Base-by-base conservation (phyloP, 768 basidiomycete species). In the Tricholoma flavovirens region DNA sequence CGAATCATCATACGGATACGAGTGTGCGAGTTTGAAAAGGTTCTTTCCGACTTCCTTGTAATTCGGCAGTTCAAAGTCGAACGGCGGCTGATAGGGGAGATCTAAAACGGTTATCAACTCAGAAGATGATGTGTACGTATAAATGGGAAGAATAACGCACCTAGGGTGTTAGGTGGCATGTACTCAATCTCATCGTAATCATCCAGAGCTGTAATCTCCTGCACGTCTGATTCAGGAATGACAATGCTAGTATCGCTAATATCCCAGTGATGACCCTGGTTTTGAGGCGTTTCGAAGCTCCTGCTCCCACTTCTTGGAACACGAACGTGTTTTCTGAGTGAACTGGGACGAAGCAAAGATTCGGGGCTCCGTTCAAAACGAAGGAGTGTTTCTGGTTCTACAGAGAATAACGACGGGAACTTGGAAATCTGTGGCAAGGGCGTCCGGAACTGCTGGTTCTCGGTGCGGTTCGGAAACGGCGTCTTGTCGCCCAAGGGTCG, bases 401-500 rank as follows among this genome's bases (percentile, higher is more conserved):
- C 59, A 51, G 60, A 63, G 51, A 60, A 67, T 35, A 60, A 67
- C 50, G 62, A 73, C n/a, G 53, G 74, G 62, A 66, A 74, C 69
- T 70, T 77, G 56, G 33, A 70, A 21, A 60, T 51, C 56, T 72
- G 58, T 43, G 72, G 56, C 50, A 73, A 59, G 56, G 72, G 75
- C 21, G 70, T 75, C 52, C 73, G 71, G 58, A 66, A 71, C 14
- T 66, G 62, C 26, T 64, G 56, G 7, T 61, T 57, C 14, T 60
- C 67, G 30, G 70, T 70, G 35, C 87, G 83, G 65, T 90, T 90
- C 3, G 83, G 82, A 61, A 85, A 84, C 1, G 88, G 88, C 1
- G 88, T 91, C 69, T 87, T 90, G 71, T 91, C 88, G 22, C 76
- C 76, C 7, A 91, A 73, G 1, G 86, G 84, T 11, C 82, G 79